Evolutionary conservation across 768 basidiomycete species (phyloP), one percentile per base, ranked within the genome.

Genomic region (Pulveroboletus sp.): DNA sequence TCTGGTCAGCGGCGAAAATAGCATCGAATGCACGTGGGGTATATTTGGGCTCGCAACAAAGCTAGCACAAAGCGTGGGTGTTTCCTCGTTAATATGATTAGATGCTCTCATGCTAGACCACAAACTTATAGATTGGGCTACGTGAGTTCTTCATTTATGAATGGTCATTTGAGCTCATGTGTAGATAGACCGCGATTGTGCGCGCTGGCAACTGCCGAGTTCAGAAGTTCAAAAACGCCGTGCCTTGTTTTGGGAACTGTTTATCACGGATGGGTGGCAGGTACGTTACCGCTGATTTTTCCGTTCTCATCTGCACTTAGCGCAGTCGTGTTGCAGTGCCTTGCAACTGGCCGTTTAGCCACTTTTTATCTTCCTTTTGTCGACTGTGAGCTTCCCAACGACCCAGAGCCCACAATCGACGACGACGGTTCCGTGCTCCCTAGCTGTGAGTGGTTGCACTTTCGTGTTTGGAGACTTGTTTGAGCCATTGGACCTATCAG

Each of bases 201-300:
- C 84, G 6, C 74, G 85, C 25, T 87, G 84, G 83, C 77, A 79
- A 32, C 63, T 87, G 17, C 54, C 77, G 6, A 74, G 75, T 4
- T 71, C 75, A 2, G 85, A 85, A 58, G 81, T 86, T 5, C 84
- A 87, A 68, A 85, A 85, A 62, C 77, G 85, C 5, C 76, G 85
- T 25, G 77, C 81, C 1, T 62, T 87, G 20, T 87, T 87, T 56
- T 87, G 85, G 85, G 85, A 87, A 51, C 51, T 87, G 24, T 85
- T 84, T 56, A 82, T 85, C 53, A 83, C 84, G 0, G 85, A 87
- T 61, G 80, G 81, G 51, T 87, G 84, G 83, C 83, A 84, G 75
- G 85, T 84, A 50, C 14, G 74, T 57, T 20, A 1, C 25, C 13
- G n/a, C 49, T 38, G 14, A 19, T 44, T 24, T 7, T 32, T 33